Conservation (phyloP, 31 red algal genomes). For the Odonthalia washingtoniensis region DNA sequence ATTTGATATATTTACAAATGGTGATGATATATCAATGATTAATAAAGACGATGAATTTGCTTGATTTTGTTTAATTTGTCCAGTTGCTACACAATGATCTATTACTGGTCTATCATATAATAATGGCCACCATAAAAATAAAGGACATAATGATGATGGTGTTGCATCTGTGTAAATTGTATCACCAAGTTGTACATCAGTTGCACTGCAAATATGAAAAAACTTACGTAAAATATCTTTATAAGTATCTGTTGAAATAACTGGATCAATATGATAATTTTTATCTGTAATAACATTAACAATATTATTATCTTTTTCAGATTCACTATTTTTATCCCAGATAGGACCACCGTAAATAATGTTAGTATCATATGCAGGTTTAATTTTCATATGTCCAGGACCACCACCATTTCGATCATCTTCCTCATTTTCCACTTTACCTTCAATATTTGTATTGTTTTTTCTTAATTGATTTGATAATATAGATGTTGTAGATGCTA, state of each 20-base stretch:
- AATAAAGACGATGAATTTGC: constrained; percentile 37
- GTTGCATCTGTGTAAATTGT: constrained; percentile 50
- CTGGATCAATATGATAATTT: too few relatives aligned
- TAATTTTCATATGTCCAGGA: too few relatives aligned
- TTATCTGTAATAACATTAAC: too few relatives aligned
- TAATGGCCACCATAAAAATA: constrained; percentile 55
- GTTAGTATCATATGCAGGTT: too few relatives aligned
- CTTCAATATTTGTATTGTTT: too few relatives aligned
- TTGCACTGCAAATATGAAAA: constrained; percentile 23
- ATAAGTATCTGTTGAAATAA: constrained; percentile 47
- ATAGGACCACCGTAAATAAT: constrained; percentile 30
- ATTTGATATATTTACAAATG: constrained; percentile 63
- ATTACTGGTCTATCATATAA: constrained; percentile 56
- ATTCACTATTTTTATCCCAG: too few relatives aligned
- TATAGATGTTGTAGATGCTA: too few relatives aligned
- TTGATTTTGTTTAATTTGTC: constrained; percentile 21
- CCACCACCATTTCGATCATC: too few relatives aligned
- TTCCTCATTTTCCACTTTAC: too few relatives aligned
- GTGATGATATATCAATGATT: constrained; percentile 58
- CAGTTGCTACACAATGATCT: constrained; percentile 54
- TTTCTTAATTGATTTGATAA: too few relatives aligned
- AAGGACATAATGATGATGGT: constrained; percentile 36
- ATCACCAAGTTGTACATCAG: constrained; percentile 39
- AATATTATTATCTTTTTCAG: too few relatives aligned
- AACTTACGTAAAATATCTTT: constrained; percentile 49